Evolutionary conservation across 2,329 filamentous ascomycete species (phyloP).

Genomic region (Ustilaginoidea virens): DNA sequence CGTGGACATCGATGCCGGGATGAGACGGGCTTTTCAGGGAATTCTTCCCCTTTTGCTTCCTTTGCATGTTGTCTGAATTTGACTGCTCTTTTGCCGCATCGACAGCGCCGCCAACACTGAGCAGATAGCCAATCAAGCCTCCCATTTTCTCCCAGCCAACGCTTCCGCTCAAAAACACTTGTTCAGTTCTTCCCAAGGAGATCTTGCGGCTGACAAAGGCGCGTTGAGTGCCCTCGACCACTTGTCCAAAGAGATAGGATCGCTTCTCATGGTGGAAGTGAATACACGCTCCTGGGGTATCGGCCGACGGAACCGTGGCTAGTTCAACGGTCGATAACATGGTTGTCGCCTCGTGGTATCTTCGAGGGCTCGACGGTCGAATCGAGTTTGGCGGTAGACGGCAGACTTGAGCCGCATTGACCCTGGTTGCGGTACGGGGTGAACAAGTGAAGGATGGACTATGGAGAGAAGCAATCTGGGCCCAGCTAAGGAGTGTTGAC

Average conservation of each 20-base stretch:
- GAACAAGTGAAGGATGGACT: background rate
- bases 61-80: slow-evolving; percentile 23
- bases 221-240: slow-evolving; percentile 75
- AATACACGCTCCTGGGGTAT: slow-evolving; percentile 69
- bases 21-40: slow-evolving; percentile 10
- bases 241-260: slow-evolving; percentile 72
- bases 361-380: background rate
- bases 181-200: slow-evolving; percentile 47
- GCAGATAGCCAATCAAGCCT: slow-evolving; percentile 69
- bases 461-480: background rate
- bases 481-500: slow-evolving; percentile 1
- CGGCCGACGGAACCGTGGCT: slow-evolving; percentile 68
- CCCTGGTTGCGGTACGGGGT: background rate
- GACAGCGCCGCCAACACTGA: slow-evolving; percentile 63
- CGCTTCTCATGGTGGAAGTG: slow-evolving; percentile 67
- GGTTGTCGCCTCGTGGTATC: slow-evolving; percentile 6
- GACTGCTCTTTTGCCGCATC: slow-evolving; percentile 28
- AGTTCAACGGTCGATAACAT: slow-evolving; percentile 70
- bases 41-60: slow-evolving; percentile 22
- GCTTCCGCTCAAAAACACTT: slow-evolving; percentile 71
- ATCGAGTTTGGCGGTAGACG: background rate
- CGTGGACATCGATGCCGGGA: slow-evolving; percentile 50
- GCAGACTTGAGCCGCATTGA: background rate
- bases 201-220: slow-evolving; percentile 53
- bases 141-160: slow-evolving; percentile 64